Base-by-base conservation (phyloP, 495 filamentous ascomycete genomes). In the Penicillium arizonense region DNA sequence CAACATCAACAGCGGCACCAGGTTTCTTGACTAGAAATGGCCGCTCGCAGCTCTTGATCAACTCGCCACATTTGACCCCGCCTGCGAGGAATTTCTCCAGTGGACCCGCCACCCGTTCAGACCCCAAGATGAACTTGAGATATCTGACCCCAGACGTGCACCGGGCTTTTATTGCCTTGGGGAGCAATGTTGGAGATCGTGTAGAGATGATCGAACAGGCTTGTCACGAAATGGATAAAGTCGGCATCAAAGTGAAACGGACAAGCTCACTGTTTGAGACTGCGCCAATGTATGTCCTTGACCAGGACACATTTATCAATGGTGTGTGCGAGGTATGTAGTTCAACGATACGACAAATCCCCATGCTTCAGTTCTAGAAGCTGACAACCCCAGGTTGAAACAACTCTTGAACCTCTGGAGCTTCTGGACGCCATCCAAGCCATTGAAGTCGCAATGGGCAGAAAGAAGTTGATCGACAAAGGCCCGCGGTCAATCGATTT, bases 181-280 rank as follows among this genome's bases (percentile, higher is more conserved):
- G 94, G 5, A 96, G 93, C 68, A 98, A 98, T 73, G 69, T 96
- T 16, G 94, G 94, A 10, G 89, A 97, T 65, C 86, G 91, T 24
- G 75, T 95, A 33, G 77, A 73, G 34, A 87, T 83, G 81, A 92
- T 98, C 41, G 90, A 96, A 68, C 72, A 78, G 50, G 92, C 94
- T 1, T 90, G 90, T 66, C 76, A 74, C 18, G 81, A 87, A 61
- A 88, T 98, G 83, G 81, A 87, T 45, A 65, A 70, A 26, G 74
- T 82, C 32, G 83, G 79, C 43, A 89, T 97, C 67, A 82, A 73
- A 50, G 80, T 98, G 35, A 79, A 82, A 47, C 74, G 86, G 59
- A 96, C 93, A 1, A 97, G 94, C 64, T 84, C 85, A 47, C 76
- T 98, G 34, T 98, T 93, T 77, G 90, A 97, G 73, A 98, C 93